Base-by-base conservation (phyloP, 495 filamentous ascomycete genomes). In the Cladorrhinum samala region DNA sequence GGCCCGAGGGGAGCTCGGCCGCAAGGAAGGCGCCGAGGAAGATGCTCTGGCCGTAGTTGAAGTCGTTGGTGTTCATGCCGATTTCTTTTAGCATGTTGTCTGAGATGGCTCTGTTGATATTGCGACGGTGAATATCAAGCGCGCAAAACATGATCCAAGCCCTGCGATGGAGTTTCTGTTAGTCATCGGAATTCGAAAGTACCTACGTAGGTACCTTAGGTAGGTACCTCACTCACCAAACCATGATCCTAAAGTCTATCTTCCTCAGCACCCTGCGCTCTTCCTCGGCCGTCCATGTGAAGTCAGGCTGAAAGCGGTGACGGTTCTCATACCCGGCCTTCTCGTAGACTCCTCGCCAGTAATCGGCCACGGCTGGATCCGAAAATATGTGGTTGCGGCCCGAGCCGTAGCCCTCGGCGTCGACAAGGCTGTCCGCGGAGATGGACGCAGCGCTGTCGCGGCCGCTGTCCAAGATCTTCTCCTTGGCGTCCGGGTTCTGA, bases 281-380 rank as follows among this genome's bases (percentile, higher is more conserved):
- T 49, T 76, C 74, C 39, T 68, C 63, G 47, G 67, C 66, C 9
- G 65, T 69, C 78, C 78, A 82, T 37, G 58, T 65, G 48, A 70
- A 71, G 3, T 58, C 53, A 2, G 76, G 75, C 52, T 80, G 76
- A 52, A 78, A 85, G 3, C 77, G 72, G 66, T 85, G 81, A 1
- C 74, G 70, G 62, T 79, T 78, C 61, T 79, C 76, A 48, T 78
- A 78, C n/a, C 57, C 25, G 11, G 68, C 69, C 21, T 63, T 59
- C 54, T 76, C 66, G 25, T 59, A 67, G 11, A 62, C 41, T 1
- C 37, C 46, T 4, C 56, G 58, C 62, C 65, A 67, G 50, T 66
- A 49, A 1, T 60, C 49, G 3, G 66, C 66, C 6, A 62, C 49
- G 23, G 47, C 37, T 6, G 64, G 62, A 33, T 66, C 62, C 7